phyloP scores from a whole-genome alignment of 495 filamentous ascomycete species.

The Hamigera avellanea region DNA sequence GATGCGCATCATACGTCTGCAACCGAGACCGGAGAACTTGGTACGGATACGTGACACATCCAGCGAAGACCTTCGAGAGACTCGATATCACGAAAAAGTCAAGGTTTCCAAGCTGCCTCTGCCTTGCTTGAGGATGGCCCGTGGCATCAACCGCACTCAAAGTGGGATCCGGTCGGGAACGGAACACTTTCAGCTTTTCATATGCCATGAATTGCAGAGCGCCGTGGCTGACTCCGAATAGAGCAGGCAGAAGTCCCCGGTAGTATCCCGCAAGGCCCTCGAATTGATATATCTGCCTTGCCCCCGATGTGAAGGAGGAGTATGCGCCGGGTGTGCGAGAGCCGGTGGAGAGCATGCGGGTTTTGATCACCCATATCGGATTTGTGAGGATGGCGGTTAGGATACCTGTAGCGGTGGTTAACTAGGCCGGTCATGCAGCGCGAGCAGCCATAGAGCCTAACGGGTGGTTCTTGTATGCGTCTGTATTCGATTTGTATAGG shows the following conservation, averaged over 20 bases:
- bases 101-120: slow-evolving; percentile 48
- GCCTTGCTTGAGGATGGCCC: slow-evolving; percentile 3
- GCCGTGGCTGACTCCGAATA: slow-evolving; percentile 89
- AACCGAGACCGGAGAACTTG: slow-evolving; percentile 80
- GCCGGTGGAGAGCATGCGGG: slow-evolving; percentile 85
- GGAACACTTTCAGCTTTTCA: slow-evolving; percentile 65
- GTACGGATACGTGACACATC: slow-evolving; percentile 81
- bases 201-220: slow-evolving; percentile 96
- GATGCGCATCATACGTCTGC: slow-evolving; percentile 70
- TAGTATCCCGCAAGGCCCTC: slow-evolving; percentile 77
- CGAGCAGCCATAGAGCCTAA: neutral
- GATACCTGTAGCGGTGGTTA: slow-evolving; percentile 30
- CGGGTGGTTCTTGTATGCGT: too few species aligned
- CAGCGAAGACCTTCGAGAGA: slow-evolving; percentile 77
- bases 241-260: slow-evolving; percentile 66
- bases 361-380: slow-evolving; percentile 97
- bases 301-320: slow-evolving; percentile 58
- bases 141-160: neutral
- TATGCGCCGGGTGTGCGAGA: slow-evolving; percentile 66
- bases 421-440: neutral
- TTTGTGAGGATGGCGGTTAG: slow-evolving; percentile 77
- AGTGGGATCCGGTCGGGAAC: slow-evolving; percentile 12
- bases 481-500: neutral
- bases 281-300: slow-evolving; percentile 43
- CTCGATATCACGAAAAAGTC: slow-evolving; percentile 71